Percentiles rank a stretch among this genome's conserved stretches.
phyloP scores from a whole-genome alignment of 2,329 filamentous ascomycete genomes.

The Colletotrichum gloeosporioides region DNA sequence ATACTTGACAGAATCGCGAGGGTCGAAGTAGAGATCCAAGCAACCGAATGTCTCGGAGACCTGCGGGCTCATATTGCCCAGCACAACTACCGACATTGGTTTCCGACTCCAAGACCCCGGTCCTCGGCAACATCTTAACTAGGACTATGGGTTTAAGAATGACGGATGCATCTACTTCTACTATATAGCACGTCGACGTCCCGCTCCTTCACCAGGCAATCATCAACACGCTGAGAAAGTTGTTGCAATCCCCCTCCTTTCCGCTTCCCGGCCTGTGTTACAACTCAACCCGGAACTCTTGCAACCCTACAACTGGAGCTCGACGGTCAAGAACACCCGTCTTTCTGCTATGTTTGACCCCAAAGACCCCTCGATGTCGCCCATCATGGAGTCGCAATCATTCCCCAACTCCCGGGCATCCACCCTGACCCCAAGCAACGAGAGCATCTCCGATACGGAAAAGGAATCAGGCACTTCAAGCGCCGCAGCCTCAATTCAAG shows the following conservation, averaged over 20 bases:
- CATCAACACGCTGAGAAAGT: background rate
- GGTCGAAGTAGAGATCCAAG: background rate
- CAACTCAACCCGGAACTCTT: background rate
- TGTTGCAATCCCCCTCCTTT: background rate
- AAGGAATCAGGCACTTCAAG: constrained; percentile 1
- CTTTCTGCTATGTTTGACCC: constrained; percentile 1
- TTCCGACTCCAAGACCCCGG: constrained; percentile 1
- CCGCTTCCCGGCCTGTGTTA: background rate
- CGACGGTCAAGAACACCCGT: background rate
- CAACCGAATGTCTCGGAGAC: constrained; percentile 11
- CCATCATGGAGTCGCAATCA: background rate
- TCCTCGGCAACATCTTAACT: background rate
- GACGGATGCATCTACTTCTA: background rate
- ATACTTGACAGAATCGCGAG: background rate
- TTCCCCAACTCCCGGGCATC: background rate
- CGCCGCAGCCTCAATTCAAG: background rate
- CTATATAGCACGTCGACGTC: background rate
- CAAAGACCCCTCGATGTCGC: background rate
- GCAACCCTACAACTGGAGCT: background rate
- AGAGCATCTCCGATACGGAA: constrained; percentile 5
- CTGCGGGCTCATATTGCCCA: background rate
- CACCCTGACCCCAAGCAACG: background rate
- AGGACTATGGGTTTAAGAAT: background rate
- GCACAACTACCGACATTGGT: background rate
- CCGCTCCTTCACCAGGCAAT: background rate